These are phyloP conservation scores for Amesomyces nigricolor DNA, from an alignment of 2,329 filamentous ascomycete species.

Conservation along the genomic window DNA sequence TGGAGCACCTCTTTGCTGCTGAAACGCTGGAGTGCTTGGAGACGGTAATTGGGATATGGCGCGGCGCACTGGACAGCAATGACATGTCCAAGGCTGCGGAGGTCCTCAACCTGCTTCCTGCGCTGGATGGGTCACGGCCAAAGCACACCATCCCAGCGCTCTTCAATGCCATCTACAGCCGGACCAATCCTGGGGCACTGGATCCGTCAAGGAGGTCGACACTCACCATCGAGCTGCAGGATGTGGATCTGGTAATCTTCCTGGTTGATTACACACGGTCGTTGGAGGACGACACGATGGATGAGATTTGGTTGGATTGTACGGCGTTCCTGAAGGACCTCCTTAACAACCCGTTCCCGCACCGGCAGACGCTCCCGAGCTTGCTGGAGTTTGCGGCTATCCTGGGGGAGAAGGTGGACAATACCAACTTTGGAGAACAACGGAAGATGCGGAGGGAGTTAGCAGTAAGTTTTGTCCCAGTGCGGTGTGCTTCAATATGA, in stretches of 20 bases:
- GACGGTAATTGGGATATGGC: constrained; percentile 83
- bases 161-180: constrained; percentile 93
- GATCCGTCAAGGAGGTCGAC: constrained; percentile 79
- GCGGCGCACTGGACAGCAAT: constrained; percentile 42
- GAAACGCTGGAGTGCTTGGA: constrained; percentile 92
- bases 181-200: constrained; percentile 76
- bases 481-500: constrained; percentile 22
- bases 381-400: constrained; percentile 85
- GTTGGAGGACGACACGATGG: constrained; percentile 93
- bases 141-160: constrained; percentile 89
- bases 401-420: constrained; percentile 90
- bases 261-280: constrained; percentile 84
- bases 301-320: constrained; percentile 96
- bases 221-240: constrained; percentile 75
- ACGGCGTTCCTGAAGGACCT: constrained; percentile 86
- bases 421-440: constrained; percentile 95
- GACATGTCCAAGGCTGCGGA: constrained; percentile 51
- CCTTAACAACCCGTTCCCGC: constrained; percentile 87
- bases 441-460: constrained; percentile 85
- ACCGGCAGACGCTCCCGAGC: constrained; percentile 81
- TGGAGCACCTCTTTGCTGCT: constrained; percentile 88
- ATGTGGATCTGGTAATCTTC: constrained; percentile 81
- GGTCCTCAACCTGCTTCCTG: constrained; percentile 81
- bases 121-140: constrained; percentile 83
- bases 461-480: constrained; percentile 53